Percentiles rank a stretch among this genome's conserved stretches.
Conservation (phyloP, 2,329 filamentous ascomycete genomes). For the Colletotrichum sublineola region DNA sequence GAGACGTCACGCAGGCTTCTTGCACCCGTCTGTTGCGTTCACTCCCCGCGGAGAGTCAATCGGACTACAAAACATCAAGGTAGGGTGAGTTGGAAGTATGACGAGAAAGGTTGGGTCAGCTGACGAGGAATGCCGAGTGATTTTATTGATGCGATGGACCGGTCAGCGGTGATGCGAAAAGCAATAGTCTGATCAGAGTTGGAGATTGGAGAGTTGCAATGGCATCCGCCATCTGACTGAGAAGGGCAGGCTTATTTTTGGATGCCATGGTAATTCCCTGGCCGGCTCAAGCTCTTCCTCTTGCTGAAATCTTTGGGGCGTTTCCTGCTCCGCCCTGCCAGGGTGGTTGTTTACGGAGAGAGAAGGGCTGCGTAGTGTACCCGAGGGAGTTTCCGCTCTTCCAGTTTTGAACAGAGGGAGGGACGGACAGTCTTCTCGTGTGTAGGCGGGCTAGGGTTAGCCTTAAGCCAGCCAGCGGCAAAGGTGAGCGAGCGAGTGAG, state of each 20-base stretch:
- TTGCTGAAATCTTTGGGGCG: neutral
- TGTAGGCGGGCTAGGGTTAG: neutral
- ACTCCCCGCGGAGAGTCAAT: conserved; percentile 25
- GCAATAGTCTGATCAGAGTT: neutral
- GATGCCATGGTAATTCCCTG: neutral
- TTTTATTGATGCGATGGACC: neutral
- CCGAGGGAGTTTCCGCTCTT: too few relatives aligned
- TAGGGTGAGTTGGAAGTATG: neutral
- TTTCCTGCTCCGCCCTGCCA: neutral
- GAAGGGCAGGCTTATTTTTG: conserved; percentile 21
- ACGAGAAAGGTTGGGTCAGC: neutral
- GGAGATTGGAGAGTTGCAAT: conserved; percentile 14
- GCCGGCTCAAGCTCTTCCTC: conserved; percentile 1
- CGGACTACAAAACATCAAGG: neutral
- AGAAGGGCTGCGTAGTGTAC: too few relatives aligned
- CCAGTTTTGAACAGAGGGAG: too few relatives aligned
- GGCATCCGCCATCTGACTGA: conserved; percentile 16
- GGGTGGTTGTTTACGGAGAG: neutral
- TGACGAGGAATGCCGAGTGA: conserved; percentile 14
- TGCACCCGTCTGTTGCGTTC: neutral
- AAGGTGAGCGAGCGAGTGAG: neutral
- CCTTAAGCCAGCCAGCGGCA: neutral
- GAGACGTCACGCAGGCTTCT: conserved; percentile 31
- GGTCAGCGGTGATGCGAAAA: neutral
- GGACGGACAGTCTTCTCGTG: conserved; percentile 1